Evolutionary conservation across 306 rosid species (phyloP).

Genomic region (Castanopsis chinensis): DNA sequence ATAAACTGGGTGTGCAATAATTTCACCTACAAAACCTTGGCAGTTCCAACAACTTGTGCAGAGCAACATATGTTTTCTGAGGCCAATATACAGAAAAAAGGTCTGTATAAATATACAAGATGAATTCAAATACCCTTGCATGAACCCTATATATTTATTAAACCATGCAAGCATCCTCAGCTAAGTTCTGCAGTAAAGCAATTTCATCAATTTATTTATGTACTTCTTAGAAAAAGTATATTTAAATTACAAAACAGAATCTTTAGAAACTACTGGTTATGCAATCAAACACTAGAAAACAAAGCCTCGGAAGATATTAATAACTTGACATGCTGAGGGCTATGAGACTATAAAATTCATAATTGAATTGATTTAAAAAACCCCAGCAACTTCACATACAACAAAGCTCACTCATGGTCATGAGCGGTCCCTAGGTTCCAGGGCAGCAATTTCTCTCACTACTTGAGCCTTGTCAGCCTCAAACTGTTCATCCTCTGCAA

Average conservation of each 20-base stretch:
- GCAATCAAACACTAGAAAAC: neutral
- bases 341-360: slow-evolving; percentile 38
- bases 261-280: slow-evolving; percentile 13
- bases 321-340: slow-evolving; percentile 23
- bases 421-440: slow-evolving; percentile 53
- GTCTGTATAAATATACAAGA: no score
- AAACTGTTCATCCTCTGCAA: slow-evolving; percentile 88
- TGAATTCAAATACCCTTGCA: no score
- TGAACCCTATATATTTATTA: no score
- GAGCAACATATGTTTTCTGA: no score
- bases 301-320: neutral
- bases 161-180: slow-evolving; percentile 7
- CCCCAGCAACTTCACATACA: slow-evolving; percentile 6
- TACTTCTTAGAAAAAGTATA: slow-evolving; percentile 42
- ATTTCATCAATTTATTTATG: slow-evolving; percentile 62
- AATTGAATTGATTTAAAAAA: slow-evolving; percentile 23
- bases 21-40: no score
- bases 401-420: slow-evolving; percentile 33
- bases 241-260: slow-evolving; percentile 37
- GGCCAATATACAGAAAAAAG: no score
- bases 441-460: slow-evolving; percentile 84
- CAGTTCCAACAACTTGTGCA: no score
- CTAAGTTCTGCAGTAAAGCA: slow-evolving; percentile 21
- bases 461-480: slow-evolving; percentile 98
- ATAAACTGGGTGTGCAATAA: no score